Base-by-base conservation (phyloP, 306 rosid genomes). In the Lathyrus tuberosus region DNA sequence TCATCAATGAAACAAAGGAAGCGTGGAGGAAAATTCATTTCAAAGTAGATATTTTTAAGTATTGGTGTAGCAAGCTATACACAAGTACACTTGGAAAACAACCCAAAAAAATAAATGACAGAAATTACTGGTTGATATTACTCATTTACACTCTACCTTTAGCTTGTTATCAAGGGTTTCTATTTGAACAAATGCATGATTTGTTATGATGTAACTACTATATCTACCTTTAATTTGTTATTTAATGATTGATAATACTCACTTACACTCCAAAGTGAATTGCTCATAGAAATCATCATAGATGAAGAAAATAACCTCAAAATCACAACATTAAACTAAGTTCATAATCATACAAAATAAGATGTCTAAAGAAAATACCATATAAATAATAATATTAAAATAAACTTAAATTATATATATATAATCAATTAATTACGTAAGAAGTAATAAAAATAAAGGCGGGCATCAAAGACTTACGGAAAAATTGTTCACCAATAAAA, bases 1-100 rank as follows among this genome's bases (percentile, higher is more conserved):
- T 53, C 43, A 62, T 61, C 66, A 67, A 79, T 76, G 48, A 78
- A 53, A 24, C 54, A 59, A 4, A 22, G 46, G 46, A 67, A 62
- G 44, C 28, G 47, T 30, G 60, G 67, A 17, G 49, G 13, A 62
- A 51, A 76, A 33, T 22, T 76, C 69, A 76, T 33, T 31, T 76
- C 69, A 72, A 26, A 26, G 44, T 15, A 62, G 64, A 67, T 61
- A 71, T 33, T 41, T 49, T 15, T 9, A 62, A 67, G 40, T 8
- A 62, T 37, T 38, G 33, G 67, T 54, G 67, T 52, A 52, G 43
- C 38, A 35, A 53, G 28, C 58, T 40, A 14, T 30, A 62, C 28
- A 62, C 52, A 62, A 63, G 65, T 40, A 75, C 18, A 43, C 37
- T 70, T 5, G 44, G 31, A 66, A 54, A 61, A 70, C 67, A 28